phyloP scores from a whole-genome alignment of 257 asterid genomes.

The Ophiorrhiza pumila region DNA sequence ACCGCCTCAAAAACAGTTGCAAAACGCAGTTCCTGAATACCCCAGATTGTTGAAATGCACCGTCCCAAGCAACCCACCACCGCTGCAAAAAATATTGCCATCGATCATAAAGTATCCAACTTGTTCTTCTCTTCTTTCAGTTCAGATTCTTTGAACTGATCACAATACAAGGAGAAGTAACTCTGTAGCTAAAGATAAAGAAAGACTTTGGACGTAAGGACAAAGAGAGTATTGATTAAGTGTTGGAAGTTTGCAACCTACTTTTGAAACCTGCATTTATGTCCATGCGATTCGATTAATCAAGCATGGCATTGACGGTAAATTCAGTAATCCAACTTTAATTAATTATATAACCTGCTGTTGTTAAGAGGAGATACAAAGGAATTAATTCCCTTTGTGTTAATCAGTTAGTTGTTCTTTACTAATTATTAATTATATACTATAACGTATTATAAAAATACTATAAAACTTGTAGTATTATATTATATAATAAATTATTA shows the following conservation, averaged over 20 bases:
- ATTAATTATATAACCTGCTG: not conserved
- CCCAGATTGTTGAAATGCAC: conserved; percentile 18
- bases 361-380: not conserved
- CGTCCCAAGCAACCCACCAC: conserved; percentile 6
- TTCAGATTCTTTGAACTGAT: not conserved
- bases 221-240: not conserved
- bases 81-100: conserved; percentile 10
- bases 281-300: not conserved
- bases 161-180: too few relatives aligned
- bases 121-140: not conserved
- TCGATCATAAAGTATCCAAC: not conserved
- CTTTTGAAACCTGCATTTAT: not conserved
- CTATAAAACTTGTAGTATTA: too few relatives aligned
- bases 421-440: too few relatives aligned
- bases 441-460: too few relatives aligned
- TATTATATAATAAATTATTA: too few relatives aligned
- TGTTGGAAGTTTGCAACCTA: conserved; percentile 1
- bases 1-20: conserved; percentile 13
- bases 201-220: not conserved
- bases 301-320: not conserved
- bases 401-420: too few relatives aligned
- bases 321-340: not conserved
- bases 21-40: conserved; percentile 22
- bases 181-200: not conserved
- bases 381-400: not conserved